Evolutionary conservation across 106 monocot species (phyloP).

Genomic region (Chionographis japonica): DNA sequence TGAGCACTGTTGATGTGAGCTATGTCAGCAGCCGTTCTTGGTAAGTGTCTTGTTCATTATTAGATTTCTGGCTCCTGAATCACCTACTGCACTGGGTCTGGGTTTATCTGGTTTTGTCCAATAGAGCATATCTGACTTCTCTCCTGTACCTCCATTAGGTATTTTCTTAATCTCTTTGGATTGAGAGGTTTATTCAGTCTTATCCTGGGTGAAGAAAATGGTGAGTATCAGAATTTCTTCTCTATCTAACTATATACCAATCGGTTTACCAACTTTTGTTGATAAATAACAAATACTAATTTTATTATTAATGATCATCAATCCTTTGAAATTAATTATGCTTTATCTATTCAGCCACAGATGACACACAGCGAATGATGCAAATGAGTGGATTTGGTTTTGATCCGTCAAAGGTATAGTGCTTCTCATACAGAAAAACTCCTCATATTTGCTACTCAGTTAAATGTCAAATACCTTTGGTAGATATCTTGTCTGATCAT

Average conservation of each 20-base stretch:
- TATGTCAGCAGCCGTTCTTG: slow-evolving; percentile 99
- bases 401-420: slow-evolving; percentile 70
- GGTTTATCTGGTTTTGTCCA: not conserved
- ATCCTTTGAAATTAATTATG: not conserved
- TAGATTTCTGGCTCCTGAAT: not conserved
- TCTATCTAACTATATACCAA: not conserved
- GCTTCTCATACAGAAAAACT: not conserved
- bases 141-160: slow-evolving; percentile 45
- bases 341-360: slow-evolving; percentile 55
- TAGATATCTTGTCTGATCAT: too few species aligned
- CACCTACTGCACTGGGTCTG: not conserved
- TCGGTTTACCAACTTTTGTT: not conserved
- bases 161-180: slow-evolving; percentile 93
- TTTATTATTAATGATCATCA: not conserved
- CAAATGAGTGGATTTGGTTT: slow-evolving; percentile 97
- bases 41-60: slow-evolving; percentile 21
- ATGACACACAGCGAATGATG: slow-evolving; percentile 98
- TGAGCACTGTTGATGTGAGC: slow-evolving; percentile 99
- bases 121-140: not conserved
- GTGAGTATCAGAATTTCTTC: slow-evolving; percentile 26
- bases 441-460: not conserved
- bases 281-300: not conserved
- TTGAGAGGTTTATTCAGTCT: slow-evolving; percentile 97
- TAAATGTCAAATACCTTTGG: not conserved
- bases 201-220: slow-evolving; percentile 98